Conservation (phyloP, 2,329 filamentous ascomycete genomes). For the Diplodia scrobiculata region DNA sequence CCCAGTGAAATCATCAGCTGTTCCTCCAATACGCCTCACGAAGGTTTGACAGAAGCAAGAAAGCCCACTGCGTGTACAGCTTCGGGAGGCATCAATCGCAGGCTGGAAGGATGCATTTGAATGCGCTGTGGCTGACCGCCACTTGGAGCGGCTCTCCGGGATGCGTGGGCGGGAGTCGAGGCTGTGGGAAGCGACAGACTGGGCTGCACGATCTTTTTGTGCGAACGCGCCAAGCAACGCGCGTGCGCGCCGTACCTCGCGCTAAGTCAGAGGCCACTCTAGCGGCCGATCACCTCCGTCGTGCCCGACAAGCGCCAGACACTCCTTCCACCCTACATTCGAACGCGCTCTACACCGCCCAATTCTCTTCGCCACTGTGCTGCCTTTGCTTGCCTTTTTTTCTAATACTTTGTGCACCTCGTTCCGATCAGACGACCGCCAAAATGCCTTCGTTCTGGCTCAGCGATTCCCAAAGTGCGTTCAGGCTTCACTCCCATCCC, state of each 20-base stretch:
- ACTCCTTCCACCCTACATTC: slow-evolving; percentile 5
- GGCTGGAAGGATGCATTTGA: neutral
- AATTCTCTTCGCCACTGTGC: neutral
- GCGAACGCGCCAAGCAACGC: slow-evolving; percentile 13
- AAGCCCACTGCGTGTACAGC: neutral
- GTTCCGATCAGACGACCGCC: neutral
- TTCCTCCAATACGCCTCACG: neutral
- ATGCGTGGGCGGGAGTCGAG: neutral
- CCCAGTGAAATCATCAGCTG: neutral
- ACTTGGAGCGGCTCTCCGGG: neutral
- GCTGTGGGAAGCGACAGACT: slow-evolving; percentile 3
- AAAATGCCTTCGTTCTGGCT: slow-evolving; percentile 90
- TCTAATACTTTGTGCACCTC: neutral
- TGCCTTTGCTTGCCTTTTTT: neutral
- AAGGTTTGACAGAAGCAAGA: neutral
- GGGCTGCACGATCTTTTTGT: slow-evolving; percentile 11
- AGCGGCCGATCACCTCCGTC: slow-evolving; percentile 19
- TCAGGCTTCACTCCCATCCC: slow-evolving; percentile 1
- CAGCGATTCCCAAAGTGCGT: slow-evolving; percentile 85
- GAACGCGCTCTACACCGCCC: neutral
- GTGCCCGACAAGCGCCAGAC: slow-evolving; percentile 14
- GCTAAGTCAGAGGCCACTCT: slow-evolving; percentile 19
- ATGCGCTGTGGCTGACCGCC: neutral
- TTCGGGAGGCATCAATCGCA: neutral
- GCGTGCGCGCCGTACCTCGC: slow-evolving; percentile 19